Evolutionary conservation across 1,284 basidiomycete genomes (phyloP).

Genomic region (Kalmanozyma brasiliensis): DNA sequence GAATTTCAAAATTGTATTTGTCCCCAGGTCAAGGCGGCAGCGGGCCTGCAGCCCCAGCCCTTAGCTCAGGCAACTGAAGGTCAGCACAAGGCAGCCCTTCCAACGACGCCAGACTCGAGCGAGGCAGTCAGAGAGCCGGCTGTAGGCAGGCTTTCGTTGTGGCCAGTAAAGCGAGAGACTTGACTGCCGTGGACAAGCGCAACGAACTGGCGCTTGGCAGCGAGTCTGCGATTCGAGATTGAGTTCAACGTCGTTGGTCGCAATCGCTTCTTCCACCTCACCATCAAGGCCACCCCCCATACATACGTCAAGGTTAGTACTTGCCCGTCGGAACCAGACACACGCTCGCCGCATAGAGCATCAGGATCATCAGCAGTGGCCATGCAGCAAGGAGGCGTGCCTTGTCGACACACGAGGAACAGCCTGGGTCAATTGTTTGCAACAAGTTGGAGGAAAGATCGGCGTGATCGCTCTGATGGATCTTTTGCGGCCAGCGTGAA

Average conservation of each 20-base stretch:
- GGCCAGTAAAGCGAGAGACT: constrained; percentile 1
- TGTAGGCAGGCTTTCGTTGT: neutral
- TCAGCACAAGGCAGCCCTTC: neutral
- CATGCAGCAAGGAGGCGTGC: neutral
- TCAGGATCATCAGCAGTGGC: constrained; percentile 8
- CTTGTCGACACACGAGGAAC: neutral
- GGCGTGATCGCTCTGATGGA: neutral
- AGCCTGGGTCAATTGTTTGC: no score
- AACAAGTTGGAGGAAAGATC: neutral
- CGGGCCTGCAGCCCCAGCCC: neutral
- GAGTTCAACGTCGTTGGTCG: constrained; percentile 27
- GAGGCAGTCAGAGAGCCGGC: neutral
- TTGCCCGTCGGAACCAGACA: neutral
- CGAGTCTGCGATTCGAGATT: constrained; percentile 16
- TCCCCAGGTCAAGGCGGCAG: neutral
- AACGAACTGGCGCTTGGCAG: neutral
- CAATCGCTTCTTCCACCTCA: constrained; percentile 40
- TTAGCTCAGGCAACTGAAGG: constrained; percentile 5
- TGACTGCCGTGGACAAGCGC: constrained; percentile 5
- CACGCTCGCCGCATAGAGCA: constrained; percentile 9
- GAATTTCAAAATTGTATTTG: no score
- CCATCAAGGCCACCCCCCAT: constrained; percentile 50
- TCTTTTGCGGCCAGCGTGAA: constrained; percentile 5
- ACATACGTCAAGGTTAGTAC: constrained; percentile 57
- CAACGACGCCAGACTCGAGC: no score